Evolutionary conservation across 2,329 filamentous ascomycete species (phyloP), one percentile per base, ranked within the genome.

Genomic region (Neurospora sp.): DNA sequence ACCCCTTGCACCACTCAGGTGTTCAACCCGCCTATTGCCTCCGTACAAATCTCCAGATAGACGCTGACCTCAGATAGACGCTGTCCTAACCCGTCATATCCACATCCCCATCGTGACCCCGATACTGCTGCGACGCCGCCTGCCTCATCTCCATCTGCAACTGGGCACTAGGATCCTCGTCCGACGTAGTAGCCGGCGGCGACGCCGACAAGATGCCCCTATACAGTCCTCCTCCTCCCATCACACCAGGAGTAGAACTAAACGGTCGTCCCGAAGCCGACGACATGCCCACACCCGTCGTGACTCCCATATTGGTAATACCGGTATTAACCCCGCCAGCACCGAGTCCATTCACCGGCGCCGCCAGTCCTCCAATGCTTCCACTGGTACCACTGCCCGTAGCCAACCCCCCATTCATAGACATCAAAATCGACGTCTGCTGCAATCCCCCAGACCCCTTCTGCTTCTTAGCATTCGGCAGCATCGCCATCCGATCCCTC

Each of bases 141-240:
- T 86, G 84, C 69, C 83, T 81, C 77, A 85, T 85, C 76, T 89
- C 87, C 57, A 84, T 78, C 77, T 86, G 82, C 71, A 89, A 78
- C 77, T 87, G 86, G 66, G 83, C 82, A 70, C 82, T 84, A 2
- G 86, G 83, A 57, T 85, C 84, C 43, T 80, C 80, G 19, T 75
- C 74, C 11, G 74, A 68, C 68, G 62, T 70, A 66, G 57, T 28
- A 52, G n/a, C 77, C 70, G 65, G 77, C 75, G 66, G 73, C 72
- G 15, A 71, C 68, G 43, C 74, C 71, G 73, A 75, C 72, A 70
- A 67, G 66, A 70, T 71, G 33, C 69, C 67, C 38, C 69, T 66
- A 28, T 28, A 41, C 15, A 52, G 33, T 36, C 33, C 33, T 36
- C 33, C 33, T 52, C 43, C 19, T 15, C 68, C 71, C 28, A 62